These are phyloP conservation scores for Alternaria hordeiaustralica DNA, from an alignment of 2,329 filamentous ascomycete genomes.

Conservation along the genomic window DNA sequence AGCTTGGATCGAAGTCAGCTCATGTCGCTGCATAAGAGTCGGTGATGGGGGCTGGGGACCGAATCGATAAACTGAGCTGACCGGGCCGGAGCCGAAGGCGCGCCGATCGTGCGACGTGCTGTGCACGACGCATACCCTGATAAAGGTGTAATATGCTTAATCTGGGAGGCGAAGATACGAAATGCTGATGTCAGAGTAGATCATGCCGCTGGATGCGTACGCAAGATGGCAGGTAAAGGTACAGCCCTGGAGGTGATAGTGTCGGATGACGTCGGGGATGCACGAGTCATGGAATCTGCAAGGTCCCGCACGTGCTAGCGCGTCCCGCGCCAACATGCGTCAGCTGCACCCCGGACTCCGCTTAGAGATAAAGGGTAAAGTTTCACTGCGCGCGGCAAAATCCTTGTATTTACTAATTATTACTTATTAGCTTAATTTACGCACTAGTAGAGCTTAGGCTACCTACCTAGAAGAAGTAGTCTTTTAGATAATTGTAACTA, in stretches of 20 bases:
- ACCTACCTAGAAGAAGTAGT: too few species aligned
- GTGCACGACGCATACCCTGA: background rate
- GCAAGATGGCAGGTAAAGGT: background rate
- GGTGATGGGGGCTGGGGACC: constrained; percentile 1
- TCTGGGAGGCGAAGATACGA: accelerated
- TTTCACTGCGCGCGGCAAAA: too few species aligned
- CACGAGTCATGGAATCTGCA: constrained; percentile 18
- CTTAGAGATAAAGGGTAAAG: background rate
- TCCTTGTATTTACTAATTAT: too few species aligned
- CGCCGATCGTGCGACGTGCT: background rate
- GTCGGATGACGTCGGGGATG: background rate
- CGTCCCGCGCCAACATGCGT: constrained; percentile 18
- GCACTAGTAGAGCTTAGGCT: too few species aligned
- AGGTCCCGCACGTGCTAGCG: constrained; percentile 15
- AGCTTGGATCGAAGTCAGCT: background rate
- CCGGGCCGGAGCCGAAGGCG: background rate
- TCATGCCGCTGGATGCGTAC: accelerated
- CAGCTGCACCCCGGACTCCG: constrained; percentile 30
- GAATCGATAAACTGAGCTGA: background rate
- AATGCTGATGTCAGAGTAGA: background rate
- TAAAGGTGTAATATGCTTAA: background rate
- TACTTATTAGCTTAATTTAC: too few species aligned
- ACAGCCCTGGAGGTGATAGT: background rate
- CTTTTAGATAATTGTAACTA: too few species aligned
- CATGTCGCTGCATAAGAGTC: background rate